Base-by-base conservation (phyloP, 1,139 yeast species). In the Magnusiomyces fungicola region DNA sequence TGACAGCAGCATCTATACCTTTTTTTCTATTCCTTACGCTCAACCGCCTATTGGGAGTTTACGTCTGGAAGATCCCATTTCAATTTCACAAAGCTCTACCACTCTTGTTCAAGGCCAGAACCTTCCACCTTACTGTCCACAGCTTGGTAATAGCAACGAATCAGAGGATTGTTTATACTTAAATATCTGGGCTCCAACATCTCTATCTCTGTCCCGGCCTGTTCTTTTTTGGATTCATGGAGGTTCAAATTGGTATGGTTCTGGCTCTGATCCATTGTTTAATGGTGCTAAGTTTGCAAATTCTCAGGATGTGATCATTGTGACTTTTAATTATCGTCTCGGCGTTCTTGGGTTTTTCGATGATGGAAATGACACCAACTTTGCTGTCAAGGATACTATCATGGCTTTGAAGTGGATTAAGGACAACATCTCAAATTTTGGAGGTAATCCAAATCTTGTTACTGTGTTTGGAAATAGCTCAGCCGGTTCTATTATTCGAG, bases 201-300 rank as follows among this genome's bases (percentile, higher is more conserved):
- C 48, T 16, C 16, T 12, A 9, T 46, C 48, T n/a, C 32, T 50
- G 9, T 29, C 44, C 23, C 50, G 55, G 19, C 66, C 68, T 1
- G 69, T 64, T n/a, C 57, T 64, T 55, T 56, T 64, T n/a, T 69
- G 70, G 70, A 58, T 69, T 43, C 67, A 68, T 50, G 73, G 72
- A 3, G 72, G 73, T n/a, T 66, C 70, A 1, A 67, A 66, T 49
- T 33, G 51, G 9, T 55, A 50, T 16, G 70, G 71, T 2, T 61
- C 69, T 1, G 55, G 62, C 27, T 54, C 61, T 5, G 66, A 66
- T 39, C 62, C 66, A 4, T 57, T 59, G 2, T 61, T 65, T 50
- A 63, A 68, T 50, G 69, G 68, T 22, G 50, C 65, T 3, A 48
- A 49, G 7, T 57, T 69, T 21, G 67, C 69, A 1, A 49, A 56